Evolutionary conservation across 441 rosid genomes (phyloP), one percentile per base, ranked within the genome.

Genomic region (Euphorbia schlechtendalii): DNA sequence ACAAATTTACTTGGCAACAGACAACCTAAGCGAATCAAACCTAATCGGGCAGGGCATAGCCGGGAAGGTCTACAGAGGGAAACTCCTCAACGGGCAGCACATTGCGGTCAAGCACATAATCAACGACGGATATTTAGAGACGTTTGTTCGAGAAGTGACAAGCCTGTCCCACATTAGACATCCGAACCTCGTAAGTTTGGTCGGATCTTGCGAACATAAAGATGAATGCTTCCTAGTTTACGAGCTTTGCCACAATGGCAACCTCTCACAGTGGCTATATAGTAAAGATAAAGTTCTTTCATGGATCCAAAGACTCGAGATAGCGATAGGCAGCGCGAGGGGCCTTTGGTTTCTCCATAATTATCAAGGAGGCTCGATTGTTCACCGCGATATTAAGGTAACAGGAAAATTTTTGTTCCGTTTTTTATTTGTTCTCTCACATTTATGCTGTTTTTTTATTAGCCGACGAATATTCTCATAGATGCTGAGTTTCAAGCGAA

Each of bases 391-490:
- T 55, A 69, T 86, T 71, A 86, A 86, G 81, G 86, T 77, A 45
- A 18, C 46, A n/a, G n/a, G 34, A 12, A 55, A 8, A 41, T 8
- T 27, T 10, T 40, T 32, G 11, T 49, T 38, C 8, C 41, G 41
- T 38, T 38, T 38, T 8, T 38, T 8, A 1, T 4, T 4, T 3
- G 1, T 43, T 14, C n/a, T 32, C 22, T 20, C 38, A 27, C 49
- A 21, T 34, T 10, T 46, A n/a, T n/a, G n/a, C 17, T 48, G 15
- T 27, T 52, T 25, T 66, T 18, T 36, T 48, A 40, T 64, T 74
- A 86, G 84, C 88, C 91, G 2, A 83, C 88, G 17, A 86, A 83
- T 73, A 86, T 86, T 67, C 85, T 86, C 41, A 73, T 86, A 18
- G 54, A 56, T 56, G 77, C 74, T 11, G 69, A 77, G 32, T 80